Conservation (phyloP, 768 basidiomycete genomes). For the Auriscalpium vulgare region DNA sequence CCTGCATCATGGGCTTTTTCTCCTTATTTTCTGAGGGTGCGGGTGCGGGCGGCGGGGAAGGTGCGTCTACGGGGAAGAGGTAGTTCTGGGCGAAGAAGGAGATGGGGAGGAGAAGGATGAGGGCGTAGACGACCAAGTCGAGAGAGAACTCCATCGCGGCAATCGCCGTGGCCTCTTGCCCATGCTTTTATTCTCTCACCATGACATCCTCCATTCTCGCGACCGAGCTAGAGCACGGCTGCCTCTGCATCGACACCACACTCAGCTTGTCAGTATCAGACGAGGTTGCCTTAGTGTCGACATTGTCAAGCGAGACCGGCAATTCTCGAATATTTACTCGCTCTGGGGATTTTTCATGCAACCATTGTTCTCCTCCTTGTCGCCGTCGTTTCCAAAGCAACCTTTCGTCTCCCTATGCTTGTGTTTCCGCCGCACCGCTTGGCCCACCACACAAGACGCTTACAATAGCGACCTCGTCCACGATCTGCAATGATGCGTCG, state of each 20-base stretch:
- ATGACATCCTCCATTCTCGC: too few relatives aligned
- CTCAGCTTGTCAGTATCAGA: too few relatives aligned
- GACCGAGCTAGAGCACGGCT: too few relatives aligned
- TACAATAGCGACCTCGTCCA: background rate
- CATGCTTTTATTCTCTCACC: too few relatives aligned
- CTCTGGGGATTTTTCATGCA: too few relatives aligned
- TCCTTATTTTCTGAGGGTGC: slow-evolving; percentile 21
- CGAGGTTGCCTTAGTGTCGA: too few relatives aligned
- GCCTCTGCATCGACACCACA: too few relatives aligned
- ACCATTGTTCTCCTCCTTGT: background rate
- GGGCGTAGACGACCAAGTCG: slow-evolving; percentile 21
- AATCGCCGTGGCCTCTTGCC: background rate
- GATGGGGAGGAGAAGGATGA: slow-evolving; percentile 26
- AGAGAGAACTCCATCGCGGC: slow-evolving; percentile 14
- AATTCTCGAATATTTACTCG: too few relatives aligned
- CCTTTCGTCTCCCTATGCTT: background rate
- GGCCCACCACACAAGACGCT: background rate
- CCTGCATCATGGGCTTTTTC: slow-evolving; percentile 64
- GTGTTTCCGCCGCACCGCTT: background rate
- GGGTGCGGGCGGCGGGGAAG: slow-evolving; percentile 6
- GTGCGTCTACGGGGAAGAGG: slow-evolving; percentile 6
- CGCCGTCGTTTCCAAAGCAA: background rate
- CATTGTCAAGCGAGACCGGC: too few relatives aligned
- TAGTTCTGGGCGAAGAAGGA: slow-evolving; percentile 19
- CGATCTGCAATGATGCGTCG: background rate